phyloP scores from a whole-genome alignment of 495 filamentous ascomycete genomes.

The Aspergillus conjunctus region DNA sequence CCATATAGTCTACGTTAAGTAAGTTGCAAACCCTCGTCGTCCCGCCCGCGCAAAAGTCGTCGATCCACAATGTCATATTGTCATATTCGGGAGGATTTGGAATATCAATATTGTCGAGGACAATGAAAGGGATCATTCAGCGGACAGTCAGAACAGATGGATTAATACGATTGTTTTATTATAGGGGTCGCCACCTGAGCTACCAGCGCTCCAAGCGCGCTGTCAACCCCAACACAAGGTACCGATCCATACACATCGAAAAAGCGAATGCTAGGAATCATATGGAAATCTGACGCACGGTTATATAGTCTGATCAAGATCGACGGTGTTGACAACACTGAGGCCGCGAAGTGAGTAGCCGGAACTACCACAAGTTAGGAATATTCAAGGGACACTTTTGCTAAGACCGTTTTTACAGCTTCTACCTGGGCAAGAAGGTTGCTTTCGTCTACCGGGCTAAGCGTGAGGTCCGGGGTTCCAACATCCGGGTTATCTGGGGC shows the following conservation, averaged over 20 bases:
- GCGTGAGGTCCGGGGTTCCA: slow-evolving; percentile 89
- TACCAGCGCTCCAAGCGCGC: slow-evolving; percentile 88
- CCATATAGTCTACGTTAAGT: slow-evolving; percentile 87
- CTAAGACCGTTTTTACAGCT: slow-evolving; percentile 51
- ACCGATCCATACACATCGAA: slow-evolving; percentile 25
- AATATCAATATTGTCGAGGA: slow-evolving; percentile 14
- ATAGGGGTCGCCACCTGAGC: slow-evolving; percentile 87
- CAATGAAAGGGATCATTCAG: slow-evolving; percentile 17
- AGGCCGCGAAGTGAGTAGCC: slow-evolving; percentile 75
- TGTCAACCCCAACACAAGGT: slow-evolving; percentile 78
- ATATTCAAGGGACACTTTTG: slow-evolving; percentile 9
- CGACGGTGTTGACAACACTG: slow-evolving; percentile 87
- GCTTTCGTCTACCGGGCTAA: slow-evolving; percentile 95
- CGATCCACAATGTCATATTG: slow-evolving; percentile 12
- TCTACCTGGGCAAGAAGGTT: slow-evolving; percentile 94
- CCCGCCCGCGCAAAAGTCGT: slow-evolving; percentile 31
- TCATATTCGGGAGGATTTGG: slow-evolving; percentile 8
- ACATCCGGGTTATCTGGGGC: slow-evolving; percentile 99
- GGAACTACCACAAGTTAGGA: slow-evolving; percentile 2
- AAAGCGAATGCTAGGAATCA: slow-evolving; percentile 20
- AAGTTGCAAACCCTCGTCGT: slow-evolving; percentile 49
- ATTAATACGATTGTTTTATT: slow-evolving; percentile 40
- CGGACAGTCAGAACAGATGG: slow-evolving; percentile 27
- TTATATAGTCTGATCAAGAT: slow-evolving; percentile 79
- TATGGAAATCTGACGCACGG: slow-evolving; percentile 34